Percentiles rank a stretch among this genome's conserved stretches.
Evolutionary conservation across 768 basidiomycete genomes (phyloP).

Genomic region (Hysterangium stoloniferum): DNA sequence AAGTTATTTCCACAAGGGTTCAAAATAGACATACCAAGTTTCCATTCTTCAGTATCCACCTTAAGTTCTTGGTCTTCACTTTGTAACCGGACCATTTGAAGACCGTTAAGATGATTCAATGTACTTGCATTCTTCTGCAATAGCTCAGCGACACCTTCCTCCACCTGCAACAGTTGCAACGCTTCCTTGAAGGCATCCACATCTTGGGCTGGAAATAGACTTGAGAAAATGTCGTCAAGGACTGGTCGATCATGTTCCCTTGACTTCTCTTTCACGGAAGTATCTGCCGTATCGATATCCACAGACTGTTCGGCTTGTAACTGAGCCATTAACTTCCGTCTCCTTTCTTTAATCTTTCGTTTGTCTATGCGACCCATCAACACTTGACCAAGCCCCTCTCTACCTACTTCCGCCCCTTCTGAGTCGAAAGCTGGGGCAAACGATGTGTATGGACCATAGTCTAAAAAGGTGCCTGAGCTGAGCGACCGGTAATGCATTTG

Average conservation of each 20-base stretch:
- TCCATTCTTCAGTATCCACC: conserved; percentile 76
- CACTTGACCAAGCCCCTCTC: conserved; percentile 50
- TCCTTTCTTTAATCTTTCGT: conserved; percentile 24
- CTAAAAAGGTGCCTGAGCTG: conserved; percentile 61
- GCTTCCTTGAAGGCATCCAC: conserved; percentile 50
- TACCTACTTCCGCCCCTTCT: conserved; percentile 64
- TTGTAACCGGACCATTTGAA: conserved; percentile 53
- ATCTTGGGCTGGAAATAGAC: conserved; percentile 36
- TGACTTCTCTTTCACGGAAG: conserved; percentile 12
- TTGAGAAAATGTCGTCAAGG: conserved; percentile 43
- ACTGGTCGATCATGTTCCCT: conserved; percentile 30
- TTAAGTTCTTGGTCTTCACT: conserved; percentile 25
- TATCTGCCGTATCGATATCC: conserved; percentile 15
- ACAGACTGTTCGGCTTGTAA: conserved; percentile 14
- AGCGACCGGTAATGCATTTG: conserved; percentile 40
- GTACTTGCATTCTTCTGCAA: conserved; percentile 59
- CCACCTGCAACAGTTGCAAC: conserved; percentile 54
- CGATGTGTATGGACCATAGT: conserved; percentile 68
- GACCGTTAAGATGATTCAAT: conserved; percentile 51
- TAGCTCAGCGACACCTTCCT: conserved; percentile 61
- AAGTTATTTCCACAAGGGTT: conserved; percentile 2
- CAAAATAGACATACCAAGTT: conserved; percentile 49
- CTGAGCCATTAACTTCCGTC: conserved; percentile 22
- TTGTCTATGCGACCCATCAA: conserved; percentile 44
- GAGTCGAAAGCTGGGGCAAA: conserved; percentile 79